Base-by-base conservation (phyloP, 2,329 filamentous ascomycete genomes). In the Seiridium cupressi region DNA sequence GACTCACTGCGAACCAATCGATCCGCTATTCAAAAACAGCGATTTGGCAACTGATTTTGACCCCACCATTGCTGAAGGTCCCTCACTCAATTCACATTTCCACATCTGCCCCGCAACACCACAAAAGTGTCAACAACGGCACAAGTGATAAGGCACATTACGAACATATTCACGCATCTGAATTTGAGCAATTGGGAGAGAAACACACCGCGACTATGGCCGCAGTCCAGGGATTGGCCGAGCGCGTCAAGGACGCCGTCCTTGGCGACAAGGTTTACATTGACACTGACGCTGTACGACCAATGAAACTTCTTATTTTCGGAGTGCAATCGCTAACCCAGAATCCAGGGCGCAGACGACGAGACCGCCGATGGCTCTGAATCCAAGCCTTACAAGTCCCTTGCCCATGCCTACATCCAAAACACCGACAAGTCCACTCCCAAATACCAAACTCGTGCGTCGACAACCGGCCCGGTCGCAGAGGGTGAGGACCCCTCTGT, bases 301-400 rank as follows among this genome's bases (percentile, higher is more conserved):
- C 49, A 10, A 13, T 32, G 9, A n/a, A 31, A 11, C 38, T 26
- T 8, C 26, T 7, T 9, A 31, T 55, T 4, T n/a, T 34, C n/a
- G 4, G 9, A 55, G 18, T 11, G 42, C 42, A 32, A 42, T 26
- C 38, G 38, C 49, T 53, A 34, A 53, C 34, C 31, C 32, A 6
- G 5, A 42, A 18, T n/a, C 10, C 7, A 57, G 55, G 93, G 93
- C 69, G 79, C 83, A 68, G 93, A 95, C 77, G 86, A 90, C 70
- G 76, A 84, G 66, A 73, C 82, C 61, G 84, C 87, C 65, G 80
- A 85, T 66, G 92, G 92, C 71, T 84, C 88, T 65, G 85, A 93
- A 74, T 77, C 82, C 63, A 84, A 87, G 66, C 92, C 93, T 54
- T 96, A 89, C 85, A 94, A 96, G 81, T 87, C 89, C 46, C 84